These are phyloP conservation scores for Yarrowia keelungensis DNA, from an alignment of 805 yeast species.

Conservation along the genomic window DNA sequence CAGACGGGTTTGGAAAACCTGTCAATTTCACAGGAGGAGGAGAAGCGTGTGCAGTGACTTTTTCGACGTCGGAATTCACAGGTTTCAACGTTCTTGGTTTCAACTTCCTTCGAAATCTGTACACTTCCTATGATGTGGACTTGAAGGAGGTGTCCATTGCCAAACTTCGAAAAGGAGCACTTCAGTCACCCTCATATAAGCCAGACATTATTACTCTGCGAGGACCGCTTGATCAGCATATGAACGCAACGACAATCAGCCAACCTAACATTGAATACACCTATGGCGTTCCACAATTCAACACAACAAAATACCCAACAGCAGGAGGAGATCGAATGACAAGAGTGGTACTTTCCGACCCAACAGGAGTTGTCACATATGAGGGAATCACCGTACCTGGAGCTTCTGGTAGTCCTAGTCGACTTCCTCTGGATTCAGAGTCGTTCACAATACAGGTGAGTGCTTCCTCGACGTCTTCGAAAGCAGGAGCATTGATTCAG, in stretches of 20 bases:
- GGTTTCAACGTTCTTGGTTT: conserved; percentile 19
- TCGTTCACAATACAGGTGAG: conserved; percentile 17
- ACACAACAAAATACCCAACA: conserved; percentile 14
- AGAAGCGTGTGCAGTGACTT: conserved; percentile 23
- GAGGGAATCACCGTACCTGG: conserved; percentile 33
- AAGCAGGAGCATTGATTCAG: conserved; percentile 17
- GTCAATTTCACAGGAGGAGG: conserved; percentile 32
- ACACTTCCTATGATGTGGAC: conserved; percentile 22
- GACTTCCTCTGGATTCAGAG: not conserved
- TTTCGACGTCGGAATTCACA: conserved; percentile 29
- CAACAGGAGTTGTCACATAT: conserved; percentile 22
- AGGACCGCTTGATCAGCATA: not conserved
- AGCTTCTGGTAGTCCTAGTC: not conserved
- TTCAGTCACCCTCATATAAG: not conserved
- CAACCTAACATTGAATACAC: conserved; percentile 30
- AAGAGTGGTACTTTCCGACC: conserved; percentile 4
- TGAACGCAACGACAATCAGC: conserved; percentile 4
- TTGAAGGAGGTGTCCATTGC: conserved; percentile 25
- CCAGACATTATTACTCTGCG: conserved; percentile 11
- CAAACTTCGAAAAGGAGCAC: conserved; percentile 16
- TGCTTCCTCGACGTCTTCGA: conserved; percentile 13
- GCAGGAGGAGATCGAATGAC: conserved; percentile 22
- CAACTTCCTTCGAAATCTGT: conserved; percentile 16
- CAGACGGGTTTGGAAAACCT: conserved; percentile 24
- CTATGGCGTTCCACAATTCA: conserved; percentile 9